Percentiles rank a stretch among this genome's conserved stretches.
Conservation (phyloP, 2,329 filamentous ascomycete genomes). For the Apiospora phragmitis region DNA sequence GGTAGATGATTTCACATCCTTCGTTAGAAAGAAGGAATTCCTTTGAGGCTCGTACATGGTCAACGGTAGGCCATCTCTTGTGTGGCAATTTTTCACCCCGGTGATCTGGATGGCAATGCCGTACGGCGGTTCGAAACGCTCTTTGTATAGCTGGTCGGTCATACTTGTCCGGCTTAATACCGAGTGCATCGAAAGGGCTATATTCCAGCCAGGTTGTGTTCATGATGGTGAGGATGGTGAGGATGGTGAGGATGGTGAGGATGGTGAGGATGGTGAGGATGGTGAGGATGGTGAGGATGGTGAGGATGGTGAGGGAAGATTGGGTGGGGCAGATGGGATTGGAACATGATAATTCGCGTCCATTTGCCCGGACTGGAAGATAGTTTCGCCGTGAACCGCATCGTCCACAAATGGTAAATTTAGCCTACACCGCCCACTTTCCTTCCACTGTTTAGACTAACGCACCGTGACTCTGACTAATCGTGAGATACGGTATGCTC, state of each 20-base stretch:
- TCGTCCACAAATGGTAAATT: too few species aligned
- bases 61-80: background rate
- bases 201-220: background rate
- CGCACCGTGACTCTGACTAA: too few species aligned
- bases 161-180: background rate
- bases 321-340: too few species aligned
- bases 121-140: background rate
- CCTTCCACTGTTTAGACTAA: too few species aligned
- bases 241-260: conserved; percentile 42
- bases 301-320: background rate
- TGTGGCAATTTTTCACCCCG: background rate
- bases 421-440: too few species aligned
- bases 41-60: background rate
- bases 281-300: background rate
- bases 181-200: background rate
- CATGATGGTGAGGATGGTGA: conserved; percentile 34
- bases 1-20: background rate
- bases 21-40: too few species aligned
- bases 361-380: too few species aligned
- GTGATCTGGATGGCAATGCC: background rate
- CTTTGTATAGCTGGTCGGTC: background rate
- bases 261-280: conserved; percentile 31
- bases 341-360: too few species aligned
- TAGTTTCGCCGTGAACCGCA: too few species aligned
- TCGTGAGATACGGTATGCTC: too few species aligned